Conservation (phyloP, 2,329 filamentous ascomycete genomes). For the Celoporthe dispersa region DNA sequence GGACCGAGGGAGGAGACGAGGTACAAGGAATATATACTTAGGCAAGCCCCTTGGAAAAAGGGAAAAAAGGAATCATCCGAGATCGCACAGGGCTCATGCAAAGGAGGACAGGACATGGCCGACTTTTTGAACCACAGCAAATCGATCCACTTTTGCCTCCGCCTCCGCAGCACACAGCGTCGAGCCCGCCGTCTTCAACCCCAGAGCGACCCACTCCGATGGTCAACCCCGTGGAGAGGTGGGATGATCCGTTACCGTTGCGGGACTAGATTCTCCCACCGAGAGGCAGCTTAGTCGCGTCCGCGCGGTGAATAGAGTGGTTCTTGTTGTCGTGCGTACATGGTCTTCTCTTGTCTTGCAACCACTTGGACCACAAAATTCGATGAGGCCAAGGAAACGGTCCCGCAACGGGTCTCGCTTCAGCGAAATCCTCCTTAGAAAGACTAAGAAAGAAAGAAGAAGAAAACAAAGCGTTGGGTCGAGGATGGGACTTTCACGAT, state of each 20-base stretch:
- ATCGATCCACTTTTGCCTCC: conserved; percentile 7
- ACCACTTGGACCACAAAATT: neutral
- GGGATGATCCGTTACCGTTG: neutral
- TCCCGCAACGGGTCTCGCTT: neutral
- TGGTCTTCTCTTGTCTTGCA: neutral
- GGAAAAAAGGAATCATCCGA: neutral
- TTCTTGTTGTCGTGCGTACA: neutral
- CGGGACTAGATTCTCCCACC: neutral
- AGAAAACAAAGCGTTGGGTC: neutral
- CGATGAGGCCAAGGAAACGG: neutral
- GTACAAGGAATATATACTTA: neutral
- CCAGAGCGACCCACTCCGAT: conserved; percentile 8
- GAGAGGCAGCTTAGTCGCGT: neutral
- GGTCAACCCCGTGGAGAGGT: conserved; percentile 14
- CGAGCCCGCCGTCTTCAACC: neutral
- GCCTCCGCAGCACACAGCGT: neutral
- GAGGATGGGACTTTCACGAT: neutral
- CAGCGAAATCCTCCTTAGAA: neutral
- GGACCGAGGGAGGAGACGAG: neutral
- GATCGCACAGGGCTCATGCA: neutral
- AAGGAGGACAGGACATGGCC: neutral
- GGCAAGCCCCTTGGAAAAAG: neutral
- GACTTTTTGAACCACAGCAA: neutral
- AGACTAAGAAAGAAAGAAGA: too few species aligned
- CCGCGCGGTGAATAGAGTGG: neutral